Conservation (phyloP, 495 filamentous ascomycete genomes). For the Penicillium alfredii region DNA sequence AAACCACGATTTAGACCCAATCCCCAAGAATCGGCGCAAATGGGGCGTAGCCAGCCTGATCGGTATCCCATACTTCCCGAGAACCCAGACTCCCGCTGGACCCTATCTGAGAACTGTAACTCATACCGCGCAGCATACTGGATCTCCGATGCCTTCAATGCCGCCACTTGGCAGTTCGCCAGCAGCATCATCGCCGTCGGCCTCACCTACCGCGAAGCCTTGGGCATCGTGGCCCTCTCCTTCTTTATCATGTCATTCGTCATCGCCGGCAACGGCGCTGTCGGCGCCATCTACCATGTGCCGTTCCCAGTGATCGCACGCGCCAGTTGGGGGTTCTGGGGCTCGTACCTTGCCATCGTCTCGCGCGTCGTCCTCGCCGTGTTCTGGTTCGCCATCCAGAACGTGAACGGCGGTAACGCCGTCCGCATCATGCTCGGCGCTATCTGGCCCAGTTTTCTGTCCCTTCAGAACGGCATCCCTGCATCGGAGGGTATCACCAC, state of each 20-base stretch:
- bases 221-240: conserved; percentile 54
- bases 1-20: conserved; percentile 42
- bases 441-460: conserved; percentile 59
- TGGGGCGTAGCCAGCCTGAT: conserved; percentile 40
- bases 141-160: conserved; percentile 59
- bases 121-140: conserved; percentile 46
- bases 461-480: conserved; percentile 50
- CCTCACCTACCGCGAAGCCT: conserved; percentile 54
- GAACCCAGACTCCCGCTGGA: too few species aligned
- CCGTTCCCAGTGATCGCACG: conserved; percentile 64
- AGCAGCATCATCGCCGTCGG: conserved; percentile 58
- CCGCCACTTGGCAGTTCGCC: conserved; percentile 56
- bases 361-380: conserved; percentile 61
- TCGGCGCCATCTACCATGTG: conserved; percentile 56
- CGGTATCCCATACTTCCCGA: conserved; percentile 12
- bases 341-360: conserved; percentile 60
- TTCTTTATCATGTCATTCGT: conserved; percentile 59
- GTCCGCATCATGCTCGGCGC: conserved; percentile 62
- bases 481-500: conserved; percentile 56
- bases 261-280: conserved; percentile 58
- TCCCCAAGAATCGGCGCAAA: conserved; percentile 34
- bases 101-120: background rate
- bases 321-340: conserved; percentile 64
- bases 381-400: conserved; percentile 70
- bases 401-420: conserved; percentile 59